Percentiles rank a stretch among this genome's conserved stretches.
Conservation (phyloP, 2,329 filamentous ascomycete species). For the Hymenoscyphus fraxineus region DNA sequence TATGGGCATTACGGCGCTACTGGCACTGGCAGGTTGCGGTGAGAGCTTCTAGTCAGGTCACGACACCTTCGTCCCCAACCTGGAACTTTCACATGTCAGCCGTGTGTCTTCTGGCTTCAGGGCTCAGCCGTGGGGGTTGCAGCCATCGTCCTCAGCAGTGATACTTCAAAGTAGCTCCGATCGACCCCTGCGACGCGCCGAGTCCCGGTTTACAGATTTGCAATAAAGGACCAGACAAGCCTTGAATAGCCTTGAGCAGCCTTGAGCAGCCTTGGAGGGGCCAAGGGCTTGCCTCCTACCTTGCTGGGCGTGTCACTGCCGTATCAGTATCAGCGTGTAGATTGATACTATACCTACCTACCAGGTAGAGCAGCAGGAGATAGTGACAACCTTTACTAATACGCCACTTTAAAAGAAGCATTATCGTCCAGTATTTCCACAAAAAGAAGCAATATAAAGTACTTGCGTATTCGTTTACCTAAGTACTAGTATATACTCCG, state of each 20-base stretch:
- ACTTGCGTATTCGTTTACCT: too few species aligned
- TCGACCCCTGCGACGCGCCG: neutral
- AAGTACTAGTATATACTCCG: too few species aligned
- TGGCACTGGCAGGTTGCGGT: neutral
- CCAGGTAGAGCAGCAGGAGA: too few species aligned
- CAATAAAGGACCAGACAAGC: too few species aligned
- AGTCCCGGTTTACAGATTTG: neutral
- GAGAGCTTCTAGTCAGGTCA: constrained; percentile 3
- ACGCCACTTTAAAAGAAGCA: too few species aligned
- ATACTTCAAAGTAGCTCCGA: constrained; percentile 3
- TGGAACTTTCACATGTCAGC: constrained; percentile 2
- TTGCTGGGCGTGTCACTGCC: neutral
- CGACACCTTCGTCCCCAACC: constrained; percentile 5
- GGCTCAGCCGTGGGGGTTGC: constrained; percentile 10
- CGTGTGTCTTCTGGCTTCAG: neutral
- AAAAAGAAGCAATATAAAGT: neutral
- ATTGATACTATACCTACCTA: too few species aligned
- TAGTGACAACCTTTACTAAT: too few species aligned
- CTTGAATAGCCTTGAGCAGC: neutral
- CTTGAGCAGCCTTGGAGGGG: neutral
- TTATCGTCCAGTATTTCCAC: neutral
- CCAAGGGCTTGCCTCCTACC: constrained; percentile 1
- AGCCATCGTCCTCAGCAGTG: constrained; percentile 15
- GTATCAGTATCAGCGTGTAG: neutral
- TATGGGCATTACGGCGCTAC: neutral